A percentile compares a stretch with the other conserved stretches of the same genome.
Evolutionary conservation across 768 basidiomycete genomes (phyloP).

Genomic region (Exidia glandulosa): DNA sequence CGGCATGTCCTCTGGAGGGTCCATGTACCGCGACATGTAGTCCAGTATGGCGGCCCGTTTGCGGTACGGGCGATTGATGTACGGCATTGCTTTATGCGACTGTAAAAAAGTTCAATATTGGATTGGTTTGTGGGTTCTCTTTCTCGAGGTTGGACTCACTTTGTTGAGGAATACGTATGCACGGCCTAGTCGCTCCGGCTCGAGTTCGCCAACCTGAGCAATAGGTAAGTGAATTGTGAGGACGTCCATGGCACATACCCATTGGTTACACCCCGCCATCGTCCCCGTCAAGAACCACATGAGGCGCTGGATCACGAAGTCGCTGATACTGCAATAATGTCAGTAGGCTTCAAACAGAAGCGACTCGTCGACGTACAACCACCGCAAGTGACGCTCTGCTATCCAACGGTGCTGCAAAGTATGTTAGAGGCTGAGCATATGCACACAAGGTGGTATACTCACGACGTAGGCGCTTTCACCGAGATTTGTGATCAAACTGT

Average conservation of each 20-base stretch:
- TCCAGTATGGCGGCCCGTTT: conserved; percentile 33
- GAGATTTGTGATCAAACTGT: conserved; percentile 45
- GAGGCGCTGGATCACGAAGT: conserved; percentile 48
- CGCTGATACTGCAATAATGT: conserved; percentile 16
- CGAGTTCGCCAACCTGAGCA: conserved; percentile 40
- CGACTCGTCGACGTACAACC: conserved; percentile 32
- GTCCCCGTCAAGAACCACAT: conserved; percentile 54
- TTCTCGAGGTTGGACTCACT: conserved; percentile 13
- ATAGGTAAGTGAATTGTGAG: background rate
- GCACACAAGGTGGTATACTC: conserved; percentile 9
- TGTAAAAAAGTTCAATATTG: conserved; percentile 10
- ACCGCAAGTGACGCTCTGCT: conserved; percentile 39
- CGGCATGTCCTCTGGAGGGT: conserved; percentile 40
- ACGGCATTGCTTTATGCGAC: conserved; percentile 49
- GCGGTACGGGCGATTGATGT: conserved; percentile 46
- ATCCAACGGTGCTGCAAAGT: conserved; percentile 47
- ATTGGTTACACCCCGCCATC: conserved; percentile 49
- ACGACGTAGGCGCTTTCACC: conserved; percentile 44
- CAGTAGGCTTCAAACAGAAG: background rate
- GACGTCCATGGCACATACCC: conserved; percentile 23
- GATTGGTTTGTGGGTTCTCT: background rate
- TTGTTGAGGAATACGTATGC: conserved; percentile 59
- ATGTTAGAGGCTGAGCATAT: background rate
- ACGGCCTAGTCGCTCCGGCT: conserved; percentile 40
- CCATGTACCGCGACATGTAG: conserved; percentile 43